Evolutionary conservation across 768 basidiomycete genomes (phyloP).

Genomic region (Pulveroboletus sp.): DNA sequence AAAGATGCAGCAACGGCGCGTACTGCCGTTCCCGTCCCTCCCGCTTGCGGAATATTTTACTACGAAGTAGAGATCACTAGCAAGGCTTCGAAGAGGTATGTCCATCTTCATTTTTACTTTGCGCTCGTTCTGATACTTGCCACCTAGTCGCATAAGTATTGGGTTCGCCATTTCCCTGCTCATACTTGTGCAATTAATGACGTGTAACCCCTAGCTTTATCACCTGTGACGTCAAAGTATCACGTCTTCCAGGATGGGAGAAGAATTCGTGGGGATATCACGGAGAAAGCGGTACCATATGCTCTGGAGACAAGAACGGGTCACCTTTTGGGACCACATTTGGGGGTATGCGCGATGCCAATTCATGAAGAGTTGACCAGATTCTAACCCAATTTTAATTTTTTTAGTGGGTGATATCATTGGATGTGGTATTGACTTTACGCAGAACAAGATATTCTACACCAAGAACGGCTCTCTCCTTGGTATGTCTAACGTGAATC

Average conservation of each 20-base stretch:
- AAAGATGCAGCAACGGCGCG: slow-evolving; percentile 83
- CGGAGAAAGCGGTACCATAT: slow-evolving; percentile 81
- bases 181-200: slow-evolving; percentile 6
- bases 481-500: slow-evolving; percentile 35
- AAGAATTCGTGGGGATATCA: slow-evolving; percentile 87
- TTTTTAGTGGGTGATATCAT: slow-evolving; percentile 74
- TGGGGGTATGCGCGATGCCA: slow-evolving; percentile 52
- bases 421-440: slow-evolving; percentile 92
- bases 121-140: slow-evolving; percentile 13
- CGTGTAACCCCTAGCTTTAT: slow-evolving; percentile 50
- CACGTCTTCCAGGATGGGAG: slow-evolving; percentile 84
- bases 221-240: slow-evolving; percentile 56
- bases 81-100: slow-evolving; percentile 76
- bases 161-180: slow-evolving; percentile 47
- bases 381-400: slow-evolving; percentile 7
- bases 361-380: neutral
- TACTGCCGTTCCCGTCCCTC: slow-evolving; percentile 71
- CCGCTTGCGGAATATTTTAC: slow-evolving; percentile 89
- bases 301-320: slow-evolving; percentile 69
- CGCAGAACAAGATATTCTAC: slow-evolving; percentile 74
- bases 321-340: slow-evolving; percentile 73
- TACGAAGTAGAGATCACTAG: slow-evolving; percentile 85
- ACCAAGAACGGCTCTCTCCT: slow-evolving; percentile 81
- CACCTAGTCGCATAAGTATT: slow-evolving; percentile 67
- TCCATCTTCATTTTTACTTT: slow-evolving; percentile 3